Conservation (phyloP, 129 eudicot species). For the Tanacetum coccineum region DNA sequence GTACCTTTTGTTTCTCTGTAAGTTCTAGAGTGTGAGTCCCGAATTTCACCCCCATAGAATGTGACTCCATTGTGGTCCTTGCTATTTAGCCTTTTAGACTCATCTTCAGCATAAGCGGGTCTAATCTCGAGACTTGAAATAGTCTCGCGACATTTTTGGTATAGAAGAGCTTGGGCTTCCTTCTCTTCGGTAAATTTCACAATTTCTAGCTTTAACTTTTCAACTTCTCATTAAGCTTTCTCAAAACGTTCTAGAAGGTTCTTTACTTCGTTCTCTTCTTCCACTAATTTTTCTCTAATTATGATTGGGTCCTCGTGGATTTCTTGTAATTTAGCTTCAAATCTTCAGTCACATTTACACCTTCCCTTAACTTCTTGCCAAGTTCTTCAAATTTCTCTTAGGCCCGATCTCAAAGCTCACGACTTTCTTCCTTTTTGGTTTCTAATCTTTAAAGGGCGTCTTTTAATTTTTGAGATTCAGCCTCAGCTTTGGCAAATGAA, state of each 20-base stretch:
- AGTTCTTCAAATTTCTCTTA: conserved; percentile 33
- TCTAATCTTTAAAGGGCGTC: conserved; percentile 44
- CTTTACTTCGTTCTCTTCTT: conserved; percentile 41
- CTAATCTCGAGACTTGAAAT: conserved; percentile 53
- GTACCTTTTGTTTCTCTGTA: conserved; percentile 78
- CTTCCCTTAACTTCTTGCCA: conserved; percentile 38
- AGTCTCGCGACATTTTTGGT: conserved; percentile 61
- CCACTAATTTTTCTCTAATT: conserved; percentile 53
- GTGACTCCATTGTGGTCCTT: conserved; percentile 58
- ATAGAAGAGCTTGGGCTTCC: conserved; percentile 45
- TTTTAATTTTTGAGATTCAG: conserved; percentile 47
- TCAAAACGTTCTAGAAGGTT: too few species aligned
- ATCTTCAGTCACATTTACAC: conserved; percentile 40
- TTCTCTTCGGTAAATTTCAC: conserved; percentile 56
- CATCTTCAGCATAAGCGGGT: conserved; percentile 47
- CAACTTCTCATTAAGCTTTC: conserved; percentile 62
- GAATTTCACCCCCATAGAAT: conserved; percentile 45
- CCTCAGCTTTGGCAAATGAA: conserved; percentile 45
- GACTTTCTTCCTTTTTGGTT: conserved; percentile 67
- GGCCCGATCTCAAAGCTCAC: conserved; percentile 47
- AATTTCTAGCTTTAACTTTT: conserved; percentile 45
- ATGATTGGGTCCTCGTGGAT: conserved; percentile 42
- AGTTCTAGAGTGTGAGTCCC: conserved; percentile 66
- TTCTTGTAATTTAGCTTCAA: conserved; percentile 39
- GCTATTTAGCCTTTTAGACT: conserved; percentile 46